Evolutionary conservation across 306 rosid species (phyloP), one percentile per base, ranked within the genome.

Genomic region (Acacia acuminata): DNA sequence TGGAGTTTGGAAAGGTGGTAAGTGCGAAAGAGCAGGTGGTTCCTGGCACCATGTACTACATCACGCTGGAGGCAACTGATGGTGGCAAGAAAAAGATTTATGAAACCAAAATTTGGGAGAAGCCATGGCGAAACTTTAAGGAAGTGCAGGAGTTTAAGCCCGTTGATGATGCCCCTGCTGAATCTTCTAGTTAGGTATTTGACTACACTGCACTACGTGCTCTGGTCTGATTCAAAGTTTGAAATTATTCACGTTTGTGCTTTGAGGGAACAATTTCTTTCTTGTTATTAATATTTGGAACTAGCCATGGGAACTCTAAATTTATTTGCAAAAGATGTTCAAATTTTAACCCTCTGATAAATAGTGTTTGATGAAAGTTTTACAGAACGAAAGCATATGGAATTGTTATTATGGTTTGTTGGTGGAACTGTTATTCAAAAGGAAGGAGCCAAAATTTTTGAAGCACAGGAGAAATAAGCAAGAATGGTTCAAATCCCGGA

Each of bases 91-190:
- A 78, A 43, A 86, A 86, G 5, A 56, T 82, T 30, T 91, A 84
- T 81, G 91, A 89, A 82, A 76, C 92, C 17, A 84, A 84, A 80
- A 75, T 91, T 12, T 89, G 81, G 91, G 94, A 44, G 56, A 89
- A 82, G 83, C 45, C 84, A 76, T 91, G 92, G 94, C 50, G 82
- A 86, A 89, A 91, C 84, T 84, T 77, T 77, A 85, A 80, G 83
- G 86, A 89, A 79, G 56, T 91, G 81, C 84, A 82, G 36, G 90
- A 89, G 79, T 91, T 89, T 73, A 89, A 89, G 80, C 91, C 76
- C 19, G 44, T 84, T n/a, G 82, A 48, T 79, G 87, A 84, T 81
- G 80, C 83, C 50, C 75, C 90, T 79, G n/a, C 85, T 1, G 84
- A 1, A 27, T 75, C 83, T 69, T 78, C 71, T 79, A 65, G 75